These are phyloP conservation scores for Colletotrichum salicis DNA, from an alignment of 2,329 filamentous ascomycete genomes.

Conservation along the genomic window DNA sequence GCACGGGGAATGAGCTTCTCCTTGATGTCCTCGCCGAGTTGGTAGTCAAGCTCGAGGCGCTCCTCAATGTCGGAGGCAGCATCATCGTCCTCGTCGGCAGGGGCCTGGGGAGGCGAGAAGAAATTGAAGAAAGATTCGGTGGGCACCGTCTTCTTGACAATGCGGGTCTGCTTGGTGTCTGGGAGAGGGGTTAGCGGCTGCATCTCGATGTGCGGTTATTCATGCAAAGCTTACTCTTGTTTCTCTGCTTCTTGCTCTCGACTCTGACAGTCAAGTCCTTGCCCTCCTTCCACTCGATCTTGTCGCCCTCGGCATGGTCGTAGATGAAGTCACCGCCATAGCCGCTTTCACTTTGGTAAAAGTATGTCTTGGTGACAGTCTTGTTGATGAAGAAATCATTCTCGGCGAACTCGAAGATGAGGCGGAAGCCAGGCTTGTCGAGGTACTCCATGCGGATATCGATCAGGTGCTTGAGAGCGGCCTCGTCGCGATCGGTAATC, in stretches of 20 bases:
- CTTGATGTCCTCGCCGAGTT: slow-evolving; percentile 99
- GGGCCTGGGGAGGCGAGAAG: slow-evolving; percentile 94
- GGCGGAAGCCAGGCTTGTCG: slow-evolving; percentile 95
- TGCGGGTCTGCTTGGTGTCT: slow-evolving; percentile 99
- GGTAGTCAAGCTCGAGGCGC: slow-evolving; percentile 97
- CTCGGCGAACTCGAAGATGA: slow-evolving; percentile 96
- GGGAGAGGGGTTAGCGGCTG: slow-evolving; percentile 17
- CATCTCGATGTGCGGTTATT: neutral
- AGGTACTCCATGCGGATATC: slow-evolving; percentile 99
- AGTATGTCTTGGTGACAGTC: slow-evolving; percentile 97
- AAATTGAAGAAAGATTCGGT: slow-evolving; percentile 99
- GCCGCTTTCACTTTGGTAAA: slow-evolving; percentile 97
- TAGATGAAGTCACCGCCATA: slow-evolving; percentile 99
- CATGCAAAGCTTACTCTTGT: slow-evolving; percentile 81
- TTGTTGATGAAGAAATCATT: slow-evolving; percentile 99
- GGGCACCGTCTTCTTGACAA: slow-evolving; percentile 98
- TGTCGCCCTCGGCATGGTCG: slow-evolving; percentile 97
- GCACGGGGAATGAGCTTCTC: slow-evolving; percentile 99
- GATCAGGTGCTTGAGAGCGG: slow-evolving; percentile 85
- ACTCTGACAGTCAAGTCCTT: slow-evolving; percentile 94
- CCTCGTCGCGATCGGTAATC: slow-evolving; percentile 98
- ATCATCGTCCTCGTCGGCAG: slow-evolving; percentile 77
- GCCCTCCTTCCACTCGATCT: slow-evolving; percentile 95
- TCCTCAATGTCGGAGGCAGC: slow-evolving; percentile 93
- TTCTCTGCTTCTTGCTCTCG: slow-evolving; percentile 99